A percentile compares a stretch with the other conserved stretches of the same genome.
These are phyloP conservation scores for Zygoascus bituminiphila DNA, from an alignment of 805 yeast species.

Conservation along the genomic window DNA sequence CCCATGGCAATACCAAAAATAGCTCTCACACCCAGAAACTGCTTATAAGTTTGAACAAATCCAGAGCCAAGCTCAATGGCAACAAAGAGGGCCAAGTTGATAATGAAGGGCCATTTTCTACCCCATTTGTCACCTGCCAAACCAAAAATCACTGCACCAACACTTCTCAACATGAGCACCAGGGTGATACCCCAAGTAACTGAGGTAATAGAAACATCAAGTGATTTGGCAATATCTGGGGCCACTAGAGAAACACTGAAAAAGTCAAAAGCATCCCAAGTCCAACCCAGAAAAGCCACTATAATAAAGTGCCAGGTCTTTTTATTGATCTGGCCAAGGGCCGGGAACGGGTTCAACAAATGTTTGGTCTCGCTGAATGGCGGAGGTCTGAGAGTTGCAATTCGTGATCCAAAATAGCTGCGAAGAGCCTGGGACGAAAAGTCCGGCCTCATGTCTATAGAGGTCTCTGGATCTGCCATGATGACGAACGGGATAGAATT, in stretches of 20 bases:
- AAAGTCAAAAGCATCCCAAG: constrained; percentile 66
- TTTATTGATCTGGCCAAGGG: constrained; percentile 39
- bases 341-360: constrained; percentile 54
- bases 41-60: constrained; percentile 48
- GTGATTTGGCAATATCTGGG: constrained; percentile 40
- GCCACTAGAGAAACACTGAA: constrained; percentile 54
- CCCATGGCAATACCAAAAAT: constrained; percentile 67
- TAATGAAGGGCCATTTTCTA: constrained; percentile 58
- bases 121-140: constrained; percentile 53
- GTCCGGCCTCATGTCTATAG: constrained; percentile 14
- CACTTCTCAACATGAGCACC: constrained; percentile 62
- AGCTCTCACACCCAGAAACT: constrained; percentile 55
- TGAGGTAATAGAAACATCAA: constrained; percentile 38
- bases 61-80: constrained; percentile 59
- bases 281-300: constrained; percentile 59
- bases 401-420: constrained; percentile 27
- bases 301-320: constrained; percentile 55
- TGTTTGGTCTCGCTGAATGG: constrained; percentile 14
- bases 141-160: constrained; percentile 65
- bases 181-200: constrained; percentile 69
- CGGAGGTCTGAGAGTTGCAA: constrained; percentile 26
- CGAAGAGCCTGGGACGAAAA: constrained; percentile 19
- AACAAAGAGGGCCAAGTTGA: constrained; percentile 43
- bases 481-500: too few relatives aligned
- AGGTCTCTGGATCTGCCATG: constrained; percentile 3